These are phyloP conservation scores for Miamiensis avidus DNA, from an alignment of 169 alveolate species.

Conservation along the genomic window DNA sequence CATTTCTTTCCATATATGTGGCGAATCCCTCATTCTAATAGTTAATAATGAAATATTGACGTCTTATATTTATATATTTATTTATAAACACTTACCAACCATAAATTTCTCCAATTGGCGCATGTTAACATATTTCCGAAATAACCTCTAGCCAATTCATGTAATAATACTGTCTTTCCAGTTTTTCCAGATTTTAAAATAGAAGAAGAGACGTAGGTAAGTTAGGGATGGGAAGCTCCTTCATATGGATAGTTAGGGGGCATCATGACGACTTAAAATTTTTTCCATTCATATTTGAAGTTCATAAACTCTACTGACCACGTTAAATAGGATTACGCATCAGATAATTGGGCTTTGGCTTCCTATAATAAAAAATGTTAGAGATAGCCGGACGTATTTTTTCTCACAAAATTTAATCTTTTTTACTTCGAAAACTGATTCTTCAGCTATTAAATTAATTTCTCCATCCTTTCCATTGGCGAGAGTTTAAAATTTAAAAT, in stretches of 20 bases:
- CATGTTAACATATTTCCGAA: background rate
- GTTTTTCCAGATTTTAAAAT: background rate
- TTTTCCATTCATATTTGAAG: background rate
- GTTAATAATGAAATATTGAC: no score
- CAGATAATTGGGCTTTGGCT: background rate
- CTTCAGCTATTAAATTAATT: background rate
- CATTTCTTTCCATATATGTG: background rate
- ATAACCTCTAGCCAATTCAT: background rate
- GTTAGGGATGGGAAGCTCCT: background rate
- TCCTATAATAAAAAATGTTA: background rate
- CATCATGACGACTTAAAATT: background rate
- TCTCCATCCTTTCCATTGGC: background rate
- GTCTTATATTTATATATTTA: no score
- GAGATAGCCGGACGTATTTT: no score
- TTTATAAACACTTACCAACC: background rate
- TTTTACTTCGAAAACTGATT: background rate
- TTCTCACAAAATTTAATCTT: no score
- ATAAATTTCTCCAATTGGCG: background rate
- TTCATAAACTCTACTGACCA: background rate
- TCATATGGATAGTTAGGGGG: background rate
- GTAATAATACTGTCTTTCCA: background rate
- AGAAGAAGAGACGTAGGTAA: background rate
- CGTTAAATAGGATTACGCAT: background rate
- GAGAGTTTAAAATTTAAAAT: no score
- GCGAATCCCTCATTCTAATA: background rate